A percentile compares a stretch with the other conserved stretches of the same genome.
Conservation (phyloP, 257 asterid species). For the Solanum pinnatisectum region DNA sequence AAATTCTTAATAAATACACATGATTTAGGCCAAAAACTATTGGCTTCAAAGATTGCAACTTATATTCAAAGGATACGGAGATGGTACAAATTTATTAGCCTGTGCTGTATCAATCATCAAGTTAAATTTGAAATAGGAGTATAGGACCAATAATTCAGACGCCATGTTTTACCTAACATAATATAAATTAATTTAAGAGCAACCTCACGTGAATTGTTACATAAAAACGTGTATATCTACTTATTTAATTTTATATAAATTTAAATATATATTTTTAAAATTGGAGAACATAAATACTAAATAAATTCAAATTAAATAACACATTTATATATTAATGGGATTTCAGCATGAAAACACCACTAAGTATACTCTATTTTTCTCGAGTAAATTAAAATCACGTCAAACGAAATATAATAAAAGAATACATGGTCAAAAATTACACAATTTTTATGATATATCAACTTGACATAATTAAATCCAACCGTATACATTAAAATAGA, state of each 20-base stretch:
- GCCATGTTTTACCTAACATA: neutral
- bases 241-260: too few relatives aligned
- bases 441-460: neutral
- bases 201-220: too few relatives aligned
- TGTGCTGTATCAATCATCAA: neutral
- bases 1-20: neutral
- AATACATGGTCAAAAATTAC: neutral
- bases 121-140: neutral
- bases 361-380: neutral
- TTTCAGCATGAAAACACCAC: neutral
- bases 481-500: neutral
- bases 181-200: neutral
- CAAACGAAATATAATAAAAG: neutral
- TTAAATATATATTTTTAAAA: rapidly evolving
- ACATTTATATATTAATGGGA: rapidly evolving
- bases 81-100: neutral
- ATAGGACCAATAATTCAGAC: neutral
- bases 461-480: neutral
- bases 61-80: neutral
- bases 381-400: neutral
- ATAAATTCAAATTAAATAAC: too few relatives aligned
- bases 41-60: neutral
- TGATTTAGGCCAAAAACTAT: neutral
- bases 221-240: too few relatives aligned
- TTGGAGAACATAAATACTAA: too few relatives aligned